phyloP scores from a whole-genome alignment of 1,139 yeast genomes.

The Lipomyces yarrowii region DNA sequence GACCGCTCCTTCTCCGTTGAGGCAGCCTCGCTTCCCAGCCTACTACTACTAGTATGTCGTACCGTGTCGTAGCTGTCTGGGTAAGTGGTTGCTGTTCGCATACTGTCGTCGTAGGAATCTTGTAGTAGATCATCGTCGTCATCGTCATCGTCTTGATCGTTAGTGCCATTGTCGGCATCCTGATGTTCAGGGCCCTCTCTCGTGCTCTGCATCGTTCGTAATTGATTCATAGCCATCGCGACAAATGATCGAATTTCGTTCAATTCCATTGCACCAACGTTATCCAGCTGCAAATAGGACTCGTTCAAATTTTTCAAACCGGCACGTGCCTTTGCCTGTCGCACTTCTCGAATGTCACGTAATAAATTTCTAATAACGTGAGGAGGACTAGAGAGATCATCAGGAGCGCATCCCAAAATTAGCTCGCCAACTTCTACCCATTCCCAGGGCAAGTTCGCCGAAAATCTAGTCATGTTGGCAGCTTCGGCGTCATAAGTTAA shows the following conservation, averaged over 20 bases:
- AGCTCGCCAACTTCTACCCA: conserved; percentile 85
- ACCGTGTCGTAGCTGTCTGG: not conserved
- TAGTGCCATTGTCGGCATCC: conserved; percentile 40
- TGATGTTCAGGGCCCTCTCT: conserved; percentile 31
- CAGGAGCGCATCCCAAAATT: conserved; percentile 49
- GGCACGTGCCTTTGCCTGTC: conserved; percentile 77
- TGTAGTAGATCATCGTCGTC: conserved; percentile 16
- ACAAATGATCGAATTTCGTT: conserved; percentile 87
- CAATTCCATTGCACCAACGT: conserved; percentile 78
- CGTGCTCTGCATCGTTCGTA: conserved; percentile 57
- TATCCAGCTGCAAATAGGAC: conserved; percentile 79
- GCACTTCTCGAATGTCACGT: conserved; percentile 82
- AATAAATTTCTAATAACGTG: conserved; percentile 66
- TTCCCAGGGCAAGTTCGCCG: conserved; percentile 69
- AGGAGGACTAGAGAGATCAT: conserved; percentile 64
- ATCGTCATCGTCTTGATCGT: conserved; percentile 32
- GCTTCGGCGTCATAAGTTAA: conserved; percentile 70
- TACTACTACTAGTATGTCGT: not conserved
- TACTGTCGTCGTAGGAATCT: conserved; percentile 1
- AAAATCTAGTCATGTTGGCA: conserved; percentile 58
- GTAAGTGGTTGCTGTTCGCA: not conserved
- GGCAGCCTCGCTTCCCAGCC: not conserved
- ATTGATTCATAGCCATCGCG: conserved; percentile 73
- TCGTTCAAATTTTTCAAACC: conserved; percentile 82
- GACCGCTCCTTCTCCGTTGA: not conserved